Conservation (phyloP, 352 stramenopile genomes). For the Phytophthora hibernalis region DNA sequence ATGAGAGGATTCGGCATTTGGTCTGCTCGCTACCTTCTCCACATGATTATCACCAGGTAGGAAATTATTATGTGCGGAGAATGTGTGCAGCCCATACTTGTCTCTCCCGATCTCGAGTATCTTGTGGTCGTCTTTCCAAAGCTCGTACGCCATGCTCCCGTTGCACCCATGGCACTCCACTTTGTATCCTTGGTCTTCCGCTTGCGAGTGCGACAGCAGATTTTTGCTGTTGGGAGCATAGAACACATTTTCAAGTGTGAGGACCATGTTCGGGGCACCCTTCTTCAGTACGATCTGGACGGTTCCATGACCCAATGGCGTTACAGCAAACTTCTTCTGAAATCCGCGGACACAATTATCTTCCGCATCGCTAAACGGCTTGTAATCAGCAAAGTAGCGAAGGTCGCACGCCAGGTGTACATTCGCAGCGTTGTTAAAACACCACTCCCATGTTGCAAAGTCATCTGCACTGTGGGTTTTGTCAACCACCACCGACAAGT, state of each 20-base stretch:
- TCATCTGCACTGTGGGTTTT: neutral
- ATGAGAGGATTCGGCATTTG: no score
- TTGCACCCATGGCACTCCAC: conserved; percentile 8
- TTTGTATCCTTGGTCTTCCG: conserved; percentile 13
- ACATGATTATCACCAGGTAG: no score
- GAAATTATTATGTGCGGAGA: no score
- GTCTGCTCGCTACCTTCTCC: no score
- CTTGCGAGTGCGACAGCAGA: conserved; percentile 8
- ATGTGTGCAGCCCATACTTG: conserved; percentile 3
- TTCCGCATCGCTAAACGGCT: neutral
- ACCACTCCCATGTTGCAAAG: neutral
- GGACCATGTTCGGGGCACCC: neutral
- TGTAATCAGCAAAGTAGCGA: conserved; percentile 11
- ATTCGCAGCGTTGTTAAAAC: conserved; percentile 16
- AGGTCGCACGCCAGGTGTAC: no score
- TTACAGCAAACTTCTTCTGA: conserved; percentile 10
- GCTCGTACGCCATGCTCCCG: conserved; percentile 2
- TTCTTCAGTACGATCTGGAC: neutral
- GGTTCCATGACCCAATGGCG: neutral
- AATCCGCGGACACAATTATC: neutral
- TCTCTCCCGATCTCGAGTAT: neutral
- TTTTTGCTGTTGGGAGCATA: conserved; percentile 4
- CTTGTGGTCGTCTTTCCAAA: neutral
- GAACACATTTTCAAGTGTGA: neutral
- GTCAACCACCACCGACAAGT: neutral